These are phyloP conservation scores for Aspergillus sp. DNA, from an alignment of 2,329 filamentous ascomycete species.

Conservation along the genomic window DNA sequence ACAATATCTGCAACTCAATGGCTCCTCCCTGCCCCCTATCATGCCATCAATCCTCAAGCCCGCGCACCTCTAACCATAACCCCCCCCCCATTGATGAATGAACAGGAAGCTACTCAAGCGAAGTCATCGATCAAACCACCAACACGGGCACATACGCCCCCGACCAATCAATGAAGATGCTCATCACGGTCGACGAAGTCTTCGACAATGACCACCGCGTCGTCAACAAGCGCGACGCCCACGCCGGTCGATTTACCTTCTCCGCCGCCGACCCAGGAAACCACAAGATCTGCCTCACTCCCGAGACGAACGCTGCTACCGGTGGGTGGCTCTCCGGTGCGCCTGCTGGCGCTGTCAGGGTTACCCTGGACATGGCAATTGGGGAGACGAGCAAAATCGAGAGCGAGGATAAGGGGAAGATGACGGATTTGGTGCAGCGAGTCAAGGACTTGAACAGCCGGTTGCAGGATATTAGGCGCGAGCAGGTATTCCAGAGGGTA, in stretches of 20 bases:
- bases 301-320: constrained; percentile 68
- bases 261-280: constrained; percentile 91
- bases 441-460: constrained; percentile 86
- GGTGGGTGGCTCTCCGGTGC: constrained; percentile 70
- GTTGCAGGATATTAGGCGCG: constrained; percentile 82
- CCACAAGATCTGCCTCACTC: constrained; percentile 92
- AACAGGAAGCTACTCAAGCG: constrained; percentile 76
- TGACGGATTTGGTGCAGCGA: constrained; percentile 83
- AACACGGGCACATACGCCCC: constrained; percentile 63
- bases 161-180: constrained; percentile 76
- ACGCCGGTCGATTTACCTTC: constrained; percentile 88
- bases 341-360: constrained; percentile 73
- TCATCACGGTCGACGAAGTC: constrained; percentile 90
- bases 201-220: constrained; percentile 99
- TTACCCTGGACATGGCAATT: constrained; percentile 87
- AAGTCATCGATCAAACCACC: constrained; percentile 72
- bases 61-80: background rate
- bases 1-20: background rate
- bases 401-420: constrained; percentile 88
- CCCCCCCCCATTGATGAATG: background rate
- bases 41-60: background rate
- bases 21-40: background rate
- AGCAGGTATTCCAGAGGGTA: constrained; percentile 96
- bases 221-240: constrained; percentile 76
- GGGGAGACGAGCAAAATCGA: constrained; percentile 93